Evolutionary conservation across 108 stramenopile genomes (phyloP).

Genomic region (Discostella pseudostelligera): DNA sequence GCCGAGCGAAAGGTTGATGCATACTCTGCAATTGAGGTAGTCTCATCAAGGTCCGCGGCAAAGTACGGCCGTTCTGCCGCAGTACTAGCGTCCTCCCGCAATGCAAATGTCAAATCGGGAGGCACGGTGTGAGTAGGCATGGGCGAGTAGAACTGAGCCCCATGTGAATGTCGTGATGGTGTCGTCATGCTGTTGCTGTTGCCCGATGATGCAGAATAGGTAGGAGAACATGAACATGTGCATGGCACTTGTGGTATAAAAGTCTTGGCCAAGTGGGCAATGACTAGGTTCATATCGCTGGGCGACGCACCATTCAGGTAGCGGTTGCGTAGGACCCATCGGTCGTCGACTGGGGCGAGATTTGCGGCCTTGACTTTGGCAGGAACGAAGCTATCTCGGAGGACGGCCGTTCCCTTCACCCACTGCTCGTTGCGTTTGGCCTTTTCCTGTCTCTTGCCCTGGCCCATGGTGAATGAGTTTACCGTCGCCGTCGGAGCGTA

Average conservation of each 20-base stretch:
- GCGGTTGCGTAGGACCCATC: slow-evolving; percentile 19
- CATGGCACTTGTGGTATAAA: slow-evolving; percentile 41
- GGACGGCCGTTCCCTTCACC: slow-evolving; percentile 2
- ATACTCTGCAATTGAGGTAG: slow-evolving; percentile 28
- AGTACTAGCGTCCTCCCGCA: neutral
- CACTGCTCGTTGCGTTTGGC: neutral
- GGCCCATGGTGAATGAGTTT: neutral
- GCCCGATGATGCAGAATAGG: neutral
- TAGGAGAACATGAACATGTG: slow-evolving; percentile 4
- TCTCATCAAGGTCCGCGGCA: slow-evolving; percentile 40
- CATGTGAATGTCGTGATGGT: no score
- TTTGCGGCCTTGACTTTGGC: slow-evolving; percentile 16
- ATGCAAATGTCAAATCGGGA: slow-evolving; percentile 36
- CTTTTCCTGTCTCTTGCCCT: neutral
- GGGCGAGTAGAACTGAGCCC: slow-evolving; percentile 6
- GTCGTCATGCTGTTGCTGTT: neutral
- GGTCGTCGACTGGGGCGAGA: slow-evolving; percentile 19
- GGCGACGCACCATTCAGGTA: neutral
- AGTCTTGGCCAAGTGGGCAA: slow-evolving; percentile 15
- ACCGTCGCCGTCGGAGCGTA: no score
- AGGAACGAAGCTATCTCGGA: slow-evolving; percentile 21
- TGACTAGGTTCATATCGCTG: slow-evolving; percentile 19
- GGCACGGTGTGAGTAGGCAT: slow-evolving; percentile 2
- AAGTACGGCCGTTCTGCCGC: neutral
- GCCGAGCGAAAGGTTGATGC: slow-evolving; percentile 24